A percentile compares a stretch with the other conserved stretches of the same genome.
Evolutionary conservation across 306 rosid genomes (phyloP).

Genomic region (Fagus sylvatica): DNA sequence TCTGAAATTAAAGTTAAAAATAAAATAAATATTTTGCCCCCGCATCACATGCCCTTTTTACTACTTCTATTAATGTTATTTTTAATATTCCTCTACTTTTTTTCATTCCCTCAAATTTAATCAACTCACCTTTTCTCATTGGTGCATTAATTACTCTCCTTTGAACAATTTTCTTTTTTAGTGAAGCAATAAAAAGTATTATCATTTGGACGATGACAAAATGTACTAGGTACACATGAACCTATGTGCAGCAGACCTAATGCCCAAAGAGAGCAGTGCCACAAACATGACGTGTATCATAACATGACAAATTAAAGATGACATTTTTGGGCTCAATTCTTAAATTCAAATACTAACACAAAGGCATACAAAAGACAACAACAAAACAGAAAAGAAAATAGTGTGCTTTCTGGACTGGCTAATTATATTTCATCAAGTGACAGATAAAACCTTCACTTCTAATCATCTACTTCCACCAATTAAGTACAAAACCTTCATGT

Average conservation of each 20-base stretch:
- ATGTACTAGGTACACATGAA: not conserved
- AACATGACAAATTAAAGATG: no score
- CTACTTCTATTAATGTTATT: no score
- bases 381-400: not conserved
- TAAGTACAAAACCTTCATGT: not conserved
- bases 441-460: not conserved
- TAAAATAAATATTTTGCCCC: no score
- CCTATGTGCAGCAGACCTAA: not conserved
- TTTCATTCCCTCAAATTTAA: no score
- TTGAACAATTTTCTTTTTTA: not conserved
- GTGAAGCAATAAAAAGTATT: not conserved
- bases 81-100: no score
- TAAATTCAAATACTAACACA: not conserved
- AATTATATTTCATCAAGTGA: no score
- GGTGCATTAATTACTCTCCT: no score
- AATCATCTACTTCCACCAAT: not conserved
- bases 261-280: not conserved
- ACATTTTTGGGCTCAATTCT: not conserved
- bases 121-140: no score
- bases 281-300: no score
- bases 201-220: not conserved
- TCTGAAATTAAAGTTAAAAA: no score
- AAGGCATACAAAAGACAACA: not conserved
- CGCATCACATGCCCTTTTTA: no score
- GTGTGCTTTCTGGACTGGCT: not conserved